Base-by-base conservation (phyloP, 2,329 filamentous ascomycete genomes). In the Aspergillus oerlinghausenensis region DNA sequence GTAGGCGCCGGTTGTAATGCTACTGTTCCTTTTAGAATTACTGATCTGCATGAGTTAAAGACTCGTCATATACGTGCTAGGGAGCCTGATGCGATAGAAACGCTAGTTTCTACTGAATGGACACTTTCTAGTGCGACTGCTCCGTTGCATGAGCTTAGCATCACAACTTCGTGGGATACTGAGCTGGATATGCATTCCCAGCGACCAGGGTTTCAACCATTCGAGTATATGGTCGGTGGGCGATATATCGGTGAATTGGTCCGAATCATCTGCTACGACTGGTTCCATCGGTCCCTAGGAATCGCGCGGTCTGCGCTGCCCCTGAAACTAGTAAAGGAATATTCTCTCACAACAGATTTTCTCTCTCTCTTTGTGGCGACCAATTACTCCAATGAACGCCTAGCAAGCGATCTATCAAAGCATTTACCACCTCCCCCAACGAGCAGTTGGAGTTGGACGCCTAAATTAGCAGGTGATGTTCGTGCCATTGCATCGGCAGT, bases 41-140 rank as follows among this genome's bases (percentile, higher is more conserved):
- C 76, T 50, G 80, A 79, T 52, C 76, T 92, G 11, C 83, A 88
- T 60, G 73, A 79, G 1, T 80, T 77, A 48, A 92, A 92, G 68
- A 61, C 82, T 76, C 5, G 66, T 63, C 52, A 77, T 4, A 71
- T 82, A 32, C 76, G 76, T 4, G 80, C 75, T 21, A 70, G 73
- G 38, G 67, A 70, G 51, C 69, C 75, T 1, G 73, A 77, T 9
- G 78, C 86, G 17, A 74, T 80, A 9, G 85, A 82, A 58, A 84
- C 90, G 8, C 82, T 88, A 3, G 84, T 92, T 58, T 91, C 90
- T 63, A 92, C 89, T 0, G 89, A 92, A 73, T 91, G 88, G 88
- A 88, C 86, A 43, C 90, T 92, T 60, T 85, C 85, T 43, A 88
- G 87, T 1, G 84, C 88, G 1, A 83, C 84, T 17, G 76, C 79